Evolutionary conservation across 2,329 filamentous ascomycete genomes (phyloP).

Genomic region (Cladophialophora exuberans): DNA sequence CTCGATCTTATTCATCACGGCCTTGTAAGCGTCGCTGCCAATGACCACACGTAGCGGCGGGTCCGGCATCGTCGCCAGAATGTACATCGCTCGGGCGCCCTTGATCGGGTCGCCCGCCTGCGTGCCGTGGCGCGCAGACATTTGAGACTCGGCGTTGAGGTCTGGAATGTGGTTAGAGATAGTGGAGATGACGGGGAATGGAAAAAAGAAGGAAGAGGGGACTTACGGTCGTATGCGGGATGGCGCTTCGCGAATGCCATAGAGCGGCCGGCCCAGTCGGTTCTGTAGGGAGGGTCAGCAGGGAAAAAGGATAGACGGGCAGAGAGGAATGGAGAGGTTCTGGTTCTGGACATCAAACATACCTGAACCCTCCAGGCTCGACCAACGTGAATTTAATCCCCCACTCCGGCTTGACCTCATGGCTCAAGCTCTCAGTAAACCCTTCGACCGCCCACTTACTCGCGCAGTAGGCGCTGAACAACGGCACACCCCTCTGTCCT

Average conservation of each 20-base stretch:
- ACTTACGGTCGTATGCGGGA: slow-evolving; percentile 32
- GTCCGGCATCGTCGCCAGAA: slow-evolving; percentile 33
- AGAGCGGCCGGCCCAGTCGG: slow-evolving; percentile 33
- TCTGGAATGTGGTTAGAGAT: slow-evolving; percentile 12
- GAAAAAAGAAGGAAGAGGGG: not conserved
- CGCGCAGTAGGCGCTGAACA: slow-evolving; percentile 44
- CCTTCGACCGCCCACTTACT: slow-evolving; percentile 54
- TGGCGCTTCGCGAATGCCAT: slow-evolving; percentile 32
- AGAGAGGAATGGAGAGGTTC: not conserved
- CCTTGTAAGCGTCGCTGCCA: slow-evolving; percentile 32
- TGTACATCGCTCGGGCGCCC: slow-evolving; percentile 39
- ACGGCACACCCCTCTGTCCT: slow-evolving; percentile 42
- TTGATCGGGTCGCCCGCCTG: slow-evolving; percentile 39
- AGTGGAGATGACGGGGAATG: not conserved
- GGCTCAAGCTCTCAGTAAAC: slow-evolving; percentile 51
- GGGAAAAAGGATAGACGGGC: not conserved
- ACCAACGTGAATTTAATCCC: slow-evolving; percentile 42
- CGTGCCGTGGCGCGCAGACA: slow-evolving; percentile 32
- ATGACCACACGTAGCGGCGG: slow-evolving; percentile 30
- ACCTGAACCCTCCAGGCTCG: slow-evolving; percentile 36
- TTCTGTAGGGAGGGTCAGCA: slow-evolving; percentile 14
- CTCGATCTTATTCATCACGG: slow-evolving; percentile 31
- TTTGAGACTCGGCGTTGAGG: slow-evolving; percentile 28
- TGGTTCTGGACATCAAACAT: not conserved
- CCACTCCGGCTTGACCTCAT: slow-evolving; percentile 50